Conservation (phyloP, 2,329 filamentous ascomycete genomes). For the Aspergillus hiratsukae region DNA sequence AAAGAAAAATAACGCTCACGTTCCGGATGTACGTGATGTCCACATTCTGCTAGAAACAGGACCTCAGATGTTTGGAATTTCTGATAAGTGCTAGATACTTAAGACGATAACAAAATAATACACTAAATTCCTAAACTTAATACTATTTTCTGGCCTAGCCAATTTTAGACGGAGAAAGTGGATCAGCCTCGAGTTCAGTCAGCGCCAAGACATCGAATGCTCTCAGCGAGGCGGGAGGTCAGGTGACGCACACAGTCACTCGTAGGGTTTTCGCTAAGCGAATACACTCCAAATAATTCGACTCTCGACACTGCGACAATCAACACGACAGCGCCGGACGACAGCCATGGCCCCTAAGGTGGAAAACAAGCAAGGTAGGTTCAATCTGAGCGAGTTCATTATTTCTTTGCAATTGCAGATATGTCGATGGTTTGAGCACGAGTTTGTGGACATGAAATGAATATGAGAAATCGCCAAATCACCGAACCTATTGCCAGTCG, state of each 20-base stretch:
- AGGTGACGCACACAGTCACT: constrained; percentile 35
- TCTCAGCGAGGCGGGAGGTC: constrained; percentile 19
- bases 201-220: constrained; percentile 7
- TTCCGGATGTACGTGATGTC: not conserved
- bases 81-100: not conserved
- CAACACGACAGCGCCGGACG: constrained; percentile 41
- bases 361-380: constrained; percentile 46
- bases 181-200: not conserved
- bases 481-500: not conserved
- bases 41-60: not conserved
- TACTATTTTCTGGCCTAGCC: constrained; percentile 1
- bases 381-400: constrained; percentile 12
- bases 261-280: constrained; percentile 40
- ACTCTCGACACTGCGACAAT: constrained; percentile 41
- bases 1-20: not conserved
- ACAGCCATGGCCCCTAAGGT: constrained; percentile 46
- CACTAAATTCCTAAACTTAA: not conserved
- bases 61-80: not conserved
- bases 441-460: constrained; percentile 13
- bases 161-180: constrained; percentile 3
- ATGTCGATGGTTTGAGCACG: constrained; percentile 15
- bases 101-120: not conserved
- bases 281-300: constrained; percentile 36
- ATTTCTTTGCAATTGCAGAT: constrained; percentile 34
- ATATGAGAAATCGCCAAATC: constrained; percentile 1